A percentile compares a stretch with the other conserved stretches of the same genome.
These are phyloP conservation scores for Filobasidium uniguttulatum DNA, from an alignment of 1,284 basidiomycete species.

Conservation along the genomic window DNA sequence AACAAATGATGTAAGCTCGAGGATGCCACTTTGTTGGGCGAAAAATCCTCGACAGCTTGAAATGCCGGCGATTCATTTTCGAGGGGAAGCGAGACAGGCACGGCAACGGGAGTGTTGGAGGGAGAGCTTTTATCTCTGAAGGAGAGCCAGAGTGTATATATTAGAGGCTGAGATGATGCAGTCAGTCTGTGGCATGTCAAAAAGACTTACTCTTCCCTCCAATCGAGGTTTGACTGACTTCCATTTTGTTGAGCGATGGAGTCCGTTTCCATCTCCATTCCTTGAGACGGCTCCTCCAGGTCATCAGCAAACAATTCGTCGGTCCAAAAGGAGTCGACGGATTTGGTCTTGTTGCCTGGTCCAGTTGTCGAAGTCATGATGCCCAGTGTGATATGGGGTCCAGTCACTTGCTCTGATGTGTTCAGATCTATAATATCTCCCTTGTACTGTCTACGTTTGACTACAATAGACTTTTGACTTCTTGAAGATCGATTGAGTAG, in stretches of 20 bases:
- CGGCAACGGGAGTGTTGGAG: not conserved
- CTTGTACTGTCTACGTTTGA: too few species aligned
- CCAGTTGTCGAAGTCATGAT: not conserved
- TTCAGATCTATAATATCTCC: too few species aligned
- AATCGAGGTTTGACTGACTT: constrained; percentile 2
- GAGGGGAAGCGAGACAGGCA: constrained; percentile 1
- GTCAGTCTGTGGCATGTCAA: not conserved
- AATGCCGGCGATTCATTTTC: constrained; percentile 7
- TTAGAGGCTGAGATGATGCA: not conserved
- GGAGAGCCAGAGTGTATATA: too few species aligned
- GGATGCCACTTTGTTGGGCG: not conserved
- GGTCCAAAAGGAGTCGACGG: constrained; percentile 11
- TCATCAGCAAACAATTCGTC: constrained; percentile 9
- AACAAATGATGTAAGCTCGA: constrained; percentile 3
- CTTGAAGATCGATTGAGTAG: too few species aligned
- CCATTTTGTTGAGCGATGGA: not conserved
- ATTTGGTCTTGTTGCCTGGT: not conserved
- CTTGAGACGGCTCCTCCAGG: constrained; percentile 3
- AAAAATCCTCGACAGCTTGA: constrained; percentile 5
- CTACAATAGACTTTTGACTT: too few species aligned
- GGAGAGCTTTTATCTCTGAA: too few species aligned
- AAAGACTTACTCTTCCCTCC: constrained; percentile 6
- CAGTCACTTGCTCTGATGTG: too few species aligned
- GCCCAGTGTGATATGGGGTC: not conserved
- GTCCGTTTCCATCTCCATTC: constrained; percentile 3